Evolutionary conservation across 1,284 basidiomycete genomes (phyloP).

Genomic region (Naganishia sp.): DNA sequence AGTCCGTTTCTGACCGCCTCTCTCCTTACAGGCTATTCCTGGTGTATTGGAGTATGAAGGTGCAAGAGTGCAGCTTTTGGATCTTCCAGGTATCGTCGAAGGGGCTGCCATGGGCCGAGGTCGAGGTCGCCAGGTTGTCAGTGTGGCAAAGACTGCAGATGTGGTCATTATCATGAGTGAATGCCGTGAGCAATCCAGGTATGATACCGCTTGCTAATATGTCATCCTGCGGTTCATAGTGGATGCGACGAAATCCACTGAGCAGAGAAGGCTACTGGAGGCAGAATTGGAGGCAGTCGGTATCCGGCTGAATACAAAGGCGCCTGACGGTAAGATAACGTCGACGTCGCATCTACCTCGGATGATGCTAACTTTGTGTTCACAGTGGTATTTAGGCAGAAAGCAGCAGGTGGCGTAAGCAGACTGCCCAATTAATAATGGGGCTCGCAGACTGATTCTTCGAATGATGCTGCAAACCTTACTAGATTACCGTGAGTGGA

Average conservation of each 20-base stretch:
- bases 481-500: constrained; percentile 60
- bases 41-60: constrained; percentile 93
- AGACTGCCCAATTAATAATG: not conserved
- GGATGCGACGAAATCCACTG: constrained; percentile 93
- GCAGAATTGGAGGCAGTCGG: constrained; percentile 94
- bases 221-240: constrained; percentile 50
- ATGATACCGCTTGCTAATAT: not conserved
- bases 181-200: constrained; percentile 67
- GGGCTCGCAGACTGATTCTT: not conserved
- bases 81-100: constrained; percentile 97
- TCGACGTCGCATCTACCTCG: not conserved
- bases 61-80: constrained; percentile 87
- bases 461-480: not conserved
- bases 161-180: constrained; percentile 91
- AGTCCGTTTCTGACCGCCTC: not conserved
- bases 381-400: constrained; percentile 62
- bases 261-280: constrained; percentile 84
- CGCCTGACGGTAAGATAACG: constrained; percentile 68
- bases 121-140: constrained; percentile 91
- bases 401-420: constrained; percentile 85
- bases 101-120: constrained; percentile 92
- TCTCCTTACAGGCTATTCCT: constrained; percentile 71
- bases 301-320: constrained; percentile 85
- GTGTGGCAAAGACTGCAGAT: constrained; percentile 92
- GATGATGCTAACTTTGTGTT: constrained; percentile 54